Percentiles rank a stretch among this genome's conserved stretches.
Evolutionary conservation across 2,329 filamentous ascomycete genomes (phyloP).

Genomic region (Knufia fluminis): DNA sequence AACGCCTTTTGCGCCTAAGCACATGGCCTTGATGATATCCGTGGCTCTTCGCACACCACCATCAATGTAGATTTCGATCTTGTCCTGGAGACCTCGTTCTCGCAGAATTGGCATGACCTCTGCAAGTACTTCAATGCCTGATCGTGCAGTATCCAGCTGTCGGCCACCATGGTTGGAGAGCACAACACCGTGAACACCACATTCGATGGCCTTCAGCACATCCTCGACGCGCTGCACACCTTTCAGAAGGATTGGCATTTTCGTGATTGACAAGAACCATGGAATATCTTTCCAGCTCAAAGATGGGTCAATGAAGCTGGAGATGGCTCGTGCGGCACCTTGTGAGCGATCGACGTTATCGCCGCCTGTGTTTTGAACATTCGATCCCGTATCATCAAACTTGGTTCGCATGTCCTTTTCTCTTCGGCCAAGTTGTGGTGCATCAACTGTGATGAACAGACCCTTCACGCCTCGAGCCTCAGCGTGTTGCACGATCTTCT

Average conservation of each 20-base stretch:
- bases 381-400: slow-evolving; percentile 72
- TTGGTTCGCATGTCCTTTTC: slow-evolving; percentile 98
- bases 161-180: slow-evolving; percentile 93
- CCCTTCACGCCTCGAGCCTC: slow-evolving; percentile 87
- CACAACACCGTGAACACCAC: slow-evolving; percentile 78
- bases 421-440: slow-evolving; percentile 83
- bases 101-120: slow-evolving; percentile 86
- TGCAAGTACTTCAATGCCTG: slow-evolving; percentile 79
- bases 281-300: slow-evolving; percentile 88
- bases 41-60: slow-evolving; percentile 83
- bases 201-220: slow-evolving; percentile 74
- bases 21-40: slow-evolving; percentile 91
- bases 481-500: slow-evolving; percentile 82
- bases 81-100: slow-evolving; percentile 60
- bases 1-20: slow-evolving; percentile 81
- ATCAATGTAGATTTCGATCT: slow-evolving; percentile 82
- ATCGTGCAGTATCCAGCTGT: slow-evolving; percentile 85
- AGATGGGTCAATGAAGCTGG: slow-evolving; percentile 90
- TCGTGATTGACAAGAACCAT: slow-evolving; percentile 84
- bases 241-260: slow-evolving; percentile 93
- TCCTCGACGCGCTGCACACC: slow-evolving; percentile 95
- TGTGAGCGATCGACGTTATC: slow-evolving; percentile 73
- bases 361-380: slow-evolving; percentile 62
- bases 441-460: slow-evolving; percentile 97
- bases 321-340: slow-evolving; percentile 89